Conservation (phyloP, 768 basidiomycete genomes). For the Pholiota conissans region DNA sequence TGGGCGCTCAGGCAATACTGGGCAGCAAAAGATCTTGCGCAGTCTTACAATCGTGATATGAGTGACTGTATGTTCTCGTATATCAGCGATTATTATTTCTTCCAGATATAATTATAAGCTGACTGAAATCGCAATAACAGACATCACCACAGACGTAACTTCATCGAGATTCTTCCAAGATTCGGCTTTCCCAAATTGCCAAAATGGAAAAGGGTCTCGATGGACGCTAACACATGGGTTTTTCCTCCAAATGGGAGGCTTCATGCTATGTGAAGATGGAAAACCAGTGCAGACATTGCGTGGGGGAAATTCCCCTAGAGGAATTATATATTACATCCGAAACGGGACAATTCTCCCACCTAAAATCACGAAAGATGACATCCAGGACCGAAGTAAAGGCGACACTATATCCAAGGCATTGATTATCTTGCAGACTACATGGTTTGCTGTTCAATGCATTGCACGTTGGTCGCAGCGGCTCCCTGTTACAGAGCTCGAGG, state of each 20-base stretch:
- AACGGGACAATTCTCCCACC: slow-evolving; percentile 16
- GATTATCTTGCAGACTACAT: slow-evolving; percentile 31
- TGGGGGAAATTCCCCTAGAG: neutral
- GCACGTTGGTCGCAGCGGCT: slow-evolving; percentile 23
- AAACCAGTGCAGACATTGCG: neutral
- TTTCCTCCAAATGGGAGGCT: slow-evolving; percentile 22
- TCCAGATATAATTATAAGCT: no score
- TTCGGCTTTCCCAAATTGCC: neutral
- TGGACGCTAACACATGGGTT: slow-evolving; percentile 18
- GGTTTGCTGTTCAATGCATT: slow-evolving; percentile 33
- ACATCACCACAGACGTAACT: no score
- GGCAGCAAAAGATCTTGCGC: slow-evolving; percentile 8
- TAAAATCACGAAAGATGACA: slow-evolving; percentile 16
- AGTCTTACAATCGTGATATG: slow-evolving; percentile 8
- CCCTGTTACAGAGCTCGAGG: slow-evolving; percentile 33
- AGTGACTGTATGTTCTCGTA: neutral
- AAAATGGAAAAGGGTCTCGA: neutral
- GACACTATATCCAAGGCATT: slow-evolving; percentile 33
- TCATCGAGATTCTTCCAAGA: no score
- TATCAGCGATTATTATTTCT: no score
- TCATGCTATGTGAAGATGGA: slow-evolving; percentile 21
- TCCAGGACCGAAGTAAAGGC: slow-evolving; percentile 30
- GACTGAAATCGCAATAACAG: no score
- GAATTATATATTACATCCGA: neutral
- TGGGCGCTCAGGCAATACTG: slow-evolving; percentile 21